Evolutionary conservation across 352 stramenopile species (phyloP).

Genomic region (Pythium chondricola): DNA sequence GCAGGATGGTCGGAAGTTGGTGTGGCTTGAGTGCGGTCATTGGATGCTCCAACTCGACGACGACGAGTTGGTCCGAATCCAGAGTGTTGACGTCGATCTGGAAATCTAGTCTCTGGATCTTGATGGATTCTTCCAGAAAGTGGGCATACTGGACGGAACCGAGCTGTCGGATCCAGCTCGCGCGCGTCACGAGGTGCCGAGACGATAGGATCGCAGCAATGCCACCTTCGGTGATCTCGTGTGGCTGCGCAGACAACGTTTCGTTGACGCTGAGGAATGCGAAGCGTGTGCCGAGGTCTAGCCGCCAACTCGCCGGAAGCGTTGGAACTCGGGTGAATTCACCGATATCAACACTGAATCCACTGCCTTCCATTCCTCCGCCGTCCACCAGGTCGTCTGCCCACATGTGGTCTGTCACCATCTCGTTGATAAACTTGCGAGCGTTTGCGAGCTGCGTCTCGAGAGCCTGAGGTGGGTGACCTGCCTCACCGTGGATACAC

Average conservation of each 20-base stretch:
- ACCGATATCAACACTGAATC: too few relatives aligned
- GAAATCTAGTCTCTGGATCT: constrained; percentile 2
- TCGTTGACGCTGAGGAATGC: constrained; percentile 6
- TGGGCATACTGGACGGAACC: constrained; percentile 6
- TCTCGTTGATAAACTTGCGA: constrained; percentile 13
- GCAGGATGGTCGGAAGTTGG: constrained; percentile 6
- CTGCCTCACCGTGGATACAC: too few relatives aligned
- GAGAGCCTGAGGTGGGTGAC: neutral
- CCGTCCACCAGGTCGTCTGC: neutral
- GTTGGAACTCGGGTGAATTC: too few relatives aligned
- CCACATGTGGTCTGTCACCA: constrained; percentile 3
- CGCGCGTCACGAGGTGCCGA: constrained; percentile 10
- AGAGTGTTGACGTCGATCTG: neutral
- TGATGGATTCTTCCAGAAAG: neutral
- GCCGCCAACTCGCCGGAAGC: constrained; percentile 2
- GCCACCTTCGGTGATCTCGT: neutral
- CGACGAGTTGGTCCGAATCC: constrained; percentile 6
- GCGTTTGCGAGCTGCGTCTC: constrained; percentile 6
- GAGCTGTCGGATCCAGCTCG: constrained; percentile 6
- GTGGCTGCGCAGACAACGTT: constrained; percentile 1
- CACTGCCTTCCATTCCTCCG: too few relatives aligned
- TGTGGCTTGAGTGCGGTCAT: too few relatives aligned
- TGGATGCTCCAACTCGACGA: constrained; percentile 16
- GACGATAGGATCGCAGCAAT: constrained; percentile 14
- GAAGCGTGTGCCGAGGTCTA: neutral